phyloP scores from a whole-genome alignment of 2,329 filamentous ascomycete genomes.

The Grosmannia clavigera region DNA sequence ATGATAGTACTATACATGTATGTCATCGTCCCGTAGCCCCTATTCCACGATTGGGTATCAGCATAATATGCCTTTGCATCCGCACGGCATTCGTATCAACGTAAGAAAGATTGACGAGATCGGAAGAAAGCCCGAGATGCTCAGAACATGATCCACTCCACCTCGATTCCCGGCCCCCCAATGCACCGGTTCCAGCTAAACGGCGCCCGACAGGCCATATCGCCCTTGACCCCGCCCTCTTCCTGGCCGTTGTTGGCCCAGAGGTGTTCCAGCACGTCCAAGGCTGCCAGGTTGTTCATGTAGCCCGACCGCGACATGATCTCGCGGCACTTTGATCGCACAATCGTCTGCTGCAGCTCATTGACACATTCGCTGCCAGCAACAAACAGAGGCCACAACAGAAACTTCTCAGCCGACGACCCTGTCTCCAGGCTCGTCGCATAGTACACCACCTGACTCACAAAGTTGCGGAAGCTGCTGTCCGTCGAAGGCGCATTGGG shows the following conservation, averaged over 20 bases:
- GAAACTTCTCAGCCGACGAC: conserved; percentile 68
- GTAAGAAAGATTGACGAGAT: not conserved
- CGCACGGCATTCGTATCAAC: not conserved
- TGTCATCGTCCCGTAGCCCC: not conserved
- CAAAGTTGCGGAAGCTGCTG: conserved; percentile 70
- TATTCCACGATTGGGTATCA: not conserved
- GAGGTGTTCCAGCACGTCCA: conserved; percentile 74
- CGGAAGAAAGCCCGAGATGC: not conserved
- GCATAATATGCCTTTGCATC: not conserved
- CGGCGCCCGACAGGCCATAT: conserved; percentile 31
- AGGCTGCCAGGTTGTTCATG: conserved; percentile 79
- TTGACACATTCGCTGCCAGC: conserved; percentile 81
- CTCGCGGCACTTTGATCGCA: conserved; percentile 69
- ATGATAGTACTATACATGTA: not conserved
- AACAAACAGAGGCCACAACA: conserved; percentile 89
- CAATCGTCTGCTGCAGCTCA: conserved; percentile 63
- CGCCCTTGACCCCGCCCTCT: conserved; percentile 31
- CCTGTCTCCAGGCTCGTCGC: conserved; percentile 65
- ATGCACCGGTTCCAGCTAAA: conserved; percentile 49
- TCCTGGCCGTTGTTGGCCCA: conserved; percentile 39
- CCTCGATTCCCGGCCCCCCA: conserved; percentile 41
- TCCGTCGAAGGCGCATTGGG: conserved; percentile 61
- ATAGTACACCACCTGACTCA: conserved; percentile 72
- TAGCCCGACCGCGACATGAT: conserved; percentile 85
- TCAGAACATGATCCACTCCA: conserved; percentile 57